Evolutionary conservation across 805 yeast genomes (phyloP).

Genomic region (Wickerhamomyces tratensis): DNA sequence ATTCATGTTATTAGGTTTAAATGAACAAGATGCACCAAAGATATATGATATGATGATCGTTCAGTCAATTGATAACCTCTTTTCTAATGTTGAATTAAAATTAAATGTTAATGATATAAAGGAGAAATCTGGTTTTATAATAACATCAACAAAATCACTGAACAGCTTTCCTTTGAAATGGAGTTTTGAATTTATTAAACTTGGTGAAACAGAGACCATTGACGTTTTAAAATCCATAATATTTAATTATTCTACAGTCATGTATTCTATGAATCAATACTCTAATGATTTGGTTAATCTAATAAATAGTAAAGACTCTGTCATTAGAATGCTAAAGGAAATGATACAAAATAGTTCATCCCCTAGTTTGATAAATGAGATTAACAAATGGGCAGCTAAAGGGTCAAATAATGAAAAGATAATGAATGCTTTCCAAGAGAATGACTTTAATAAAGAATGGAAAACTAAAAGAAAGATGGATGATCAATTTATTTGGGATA

Average conservation of each 20-base stretch:
- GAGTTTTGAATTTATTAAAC: conserved; percentile 12
- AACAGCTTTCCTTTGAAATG: conserved; percentile 6
- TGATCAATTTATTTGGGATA: conserved; percentile 14
- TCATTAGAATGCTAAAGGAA: conserved; percentile 20
- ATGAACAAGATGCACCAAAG: not conserved
- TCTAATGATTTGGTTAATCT: conserved; percentile 9
- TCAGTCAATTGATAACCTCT: conserved; percentile 7
- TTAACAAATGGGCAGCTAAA: conserved; percentile 23
- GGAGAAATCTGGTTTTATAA: not conserved
- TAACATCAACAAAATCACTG: not conserved
- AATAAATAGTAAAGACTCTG: conserved; percentile 20
- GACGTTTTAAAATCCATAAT: conserved; percentile 12
- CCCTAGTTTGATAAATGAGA: conserved; percentile 4
- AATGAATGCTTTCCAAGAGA: conserved; percentile 10
- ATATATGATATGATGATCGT: not conserved
- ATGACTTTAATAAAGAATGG: conserved; percentile 11
- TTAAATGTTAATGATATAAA: conserved; percentile 8
- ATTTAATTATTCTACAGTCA: conserved; percentile 12
- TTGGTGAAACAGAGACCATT: conserved; percentile 14
- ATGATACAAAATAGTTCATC: conserved; percentile 15
- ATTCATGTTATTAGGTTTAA: conserved; percentile 9
- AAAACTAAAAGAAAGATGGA: conserved; percentile 5
- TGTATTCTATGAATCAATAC: conserved; percentile 12
- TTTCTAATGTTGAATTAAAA: conserved; percentile 10
- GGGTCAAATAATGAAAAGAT: conserved; percentile 18